A percentile compares a stretch with the other conserved stretches of the same genome.
These are phyloP conservation scores for Xylaria cubensis DNA, from an alignment of 495 filamentous ascomycete genomes.

Conservation along the genomic window DNA sequence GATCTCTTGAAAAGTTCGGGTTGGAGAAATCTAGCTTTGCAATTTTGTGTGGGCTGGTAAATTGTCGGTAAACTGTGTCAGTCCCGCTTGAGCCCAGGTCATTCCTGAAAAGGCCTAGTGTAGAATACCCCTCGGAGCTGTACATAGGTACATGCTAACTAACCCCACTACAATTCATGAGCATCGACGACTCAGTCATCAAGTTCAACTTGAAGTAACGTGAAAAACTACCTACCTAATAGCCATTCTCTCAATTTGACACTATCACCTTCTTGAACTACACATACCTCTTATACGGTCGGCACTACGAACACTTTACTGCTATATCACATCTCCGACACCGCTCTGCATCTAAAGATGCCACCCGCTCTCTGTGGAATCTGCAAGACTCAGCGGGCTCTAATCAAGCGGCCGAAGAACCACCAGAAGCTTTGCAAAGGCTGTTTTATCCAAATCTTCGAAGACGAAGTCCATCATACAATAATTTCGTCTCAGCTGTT, in stretches of 20 bases:
- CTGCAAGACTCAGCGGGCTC: conserved; percentile 77
- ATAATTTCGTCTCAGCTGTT: conserved; percentile 82
- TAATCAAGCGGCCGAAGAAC: conserved; percentile 94
- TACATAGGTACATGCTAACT: neutral
- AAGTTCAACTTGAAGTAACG: too few relatives aligned
- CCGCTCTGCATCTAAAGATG: conserved; percentile 43
- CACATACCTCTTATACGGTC: neutral
- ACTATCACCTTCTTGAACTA: too few relatives aligned
- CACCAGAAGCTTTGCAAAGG: conserved; percentile 86
- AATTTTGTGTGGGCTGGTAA: conserved; percentile 32
- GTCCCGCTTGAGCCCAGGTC: neutral
- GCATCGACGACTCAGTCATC: neutral
- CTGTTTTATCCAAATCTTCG: conserved; percentile 88
- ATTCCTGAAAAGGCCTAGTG: conserved; percentile 23
- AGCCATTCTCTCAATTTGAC: neutral
- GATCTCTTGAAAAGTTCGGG: conserved; percentile 31
- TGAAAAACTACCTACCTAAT: neutral
- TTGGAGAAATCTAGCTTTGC: conserved; percentile 32
- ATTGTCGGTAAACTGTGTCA: conserved; percentile 29
- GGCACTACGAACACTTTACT: neutral
- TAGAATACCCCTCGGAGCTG: conserved; percentile 31
- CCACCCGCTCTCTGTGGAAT: conserved; percentile 67
- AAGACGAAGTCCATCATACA: conserved; percentile 91
- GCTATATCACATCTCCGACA: conserved; percentile 1
- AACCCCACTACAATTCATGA: conserved; percentile 15